These are phyloP conservation scores for Naganishia cerealis DNA, from an alignment of 1,284 basidiomycete genomes.

Conservation along the genomic window DNA sequence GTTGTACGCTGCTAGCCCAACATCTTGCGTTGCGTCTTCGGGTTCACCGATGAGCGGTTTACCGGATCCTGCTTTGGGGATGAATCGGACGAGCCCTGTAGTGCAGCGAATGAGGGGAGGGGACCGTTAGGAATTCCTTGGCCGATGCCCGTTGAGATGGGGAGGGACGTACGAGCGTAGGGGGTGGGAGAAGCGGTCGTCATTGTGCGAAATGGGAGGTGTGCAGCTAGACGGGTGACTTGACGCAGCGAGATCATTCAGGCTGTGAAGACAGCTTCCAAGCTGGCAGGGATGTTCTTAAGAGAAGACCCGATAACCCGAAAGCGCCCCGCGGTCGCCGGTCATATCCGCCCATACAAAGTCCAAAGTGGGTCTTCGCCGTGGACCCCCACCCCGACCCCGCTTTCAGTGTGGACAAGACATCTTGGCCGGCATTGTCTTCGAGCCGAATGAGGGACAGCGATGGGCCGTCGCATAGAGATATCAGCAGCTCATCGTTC, in stretches of 20 bases:
- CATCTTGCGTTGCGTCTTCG: conserved; percentile 47
- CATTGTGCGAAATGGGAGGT: conserved; percentile 9
- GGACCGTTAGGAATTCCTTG: background rate
- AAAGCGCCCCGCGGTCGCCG: too few species aligned
- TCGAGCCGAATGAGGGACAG: too few species aligned
- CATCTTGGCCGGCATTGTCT: too few species aligned
- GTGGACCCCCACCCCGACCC: too few species aligned
- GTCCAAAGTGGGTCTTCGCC: too few species aligned
- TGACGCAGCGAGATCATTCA: conserved; percentile 18
- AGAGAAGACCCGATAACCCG: too few species aligned
- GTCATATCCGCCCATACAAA: too few species aligned
- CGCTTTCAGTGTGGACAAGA: too few species aligned
- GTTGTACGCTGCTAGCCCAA: conserved; percentile 50
- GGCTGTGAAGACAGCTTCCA: too few species aligned
- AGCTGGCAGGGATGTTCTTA: too few species aligned
- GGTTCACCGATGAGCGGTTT: conserved; percentile 48
- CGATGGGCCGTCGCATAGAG: too few species aligned
- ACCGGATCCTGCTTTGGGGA: conserved; percentile 32
- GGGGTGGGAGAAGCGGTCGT: conserved; percentile 1
- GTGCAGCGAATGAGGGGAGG: conserved; percentile 9
- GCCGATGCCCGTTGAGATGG: background rate
- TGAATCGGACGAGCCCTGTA: conserved; percentile 49
- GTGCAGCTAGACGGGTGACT: background rate
- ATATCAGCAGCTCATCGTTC: background rate
- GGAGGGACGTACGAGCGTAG: conserved; percentile 19